Percentiles rank a stretch among this genome's conserved stretches.
Conservation (phyloP, 345 rosid genomes). For the Physaria fendleri region DNA sequence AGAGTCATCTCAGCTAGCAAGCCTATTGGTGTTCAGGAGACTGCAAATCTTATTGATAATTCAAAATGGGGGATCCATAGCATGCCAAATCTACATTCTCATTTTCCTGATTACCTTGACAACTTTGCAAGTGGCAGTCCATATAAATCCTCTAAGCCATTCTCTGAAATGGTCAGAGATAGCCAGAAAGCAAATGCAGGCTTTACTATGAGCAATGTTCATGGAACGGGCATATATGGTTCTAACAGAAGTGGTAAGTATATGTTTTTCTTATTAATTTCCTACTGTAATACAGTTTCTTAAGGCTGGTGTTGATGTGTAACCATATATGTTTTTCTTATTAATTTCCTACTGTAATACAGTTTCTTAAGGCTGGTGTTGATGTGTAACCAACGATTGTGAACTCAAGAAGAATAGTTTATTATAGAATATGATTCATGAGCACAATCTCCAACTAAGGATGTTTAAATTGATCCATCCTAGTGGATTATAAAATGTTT, state of each 20-base stretch:
- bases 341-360: background rate
- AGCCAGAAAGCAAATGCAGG: slow-evolving; percentile 40
- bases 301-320: background rate
- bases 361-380: background rate
- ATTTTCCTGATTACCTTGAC: slow-evolving; percentile 65
- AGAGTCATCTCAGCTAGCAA: slow-evolving; percentile 51
- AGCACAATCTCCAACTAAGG: background rate
- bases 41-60: slow-evolving; percentile 43
- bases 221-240: slow-evolving; percentile 44
- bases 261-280: background rate
- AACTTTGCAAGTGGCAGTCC: slow-evolving; percentile 45
- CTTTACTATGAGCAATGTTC: slow-evolving; percentile 41
- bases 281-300: background rate
- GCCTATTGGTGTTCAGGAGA: slow-evolving; percentile 47
- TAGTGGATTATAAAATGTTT: background rate
- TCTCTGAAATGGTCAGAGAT: slow-evolving; percentile 40
- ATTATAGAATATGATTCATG: background rate
- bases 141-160: slow-evolving; percentile 40
- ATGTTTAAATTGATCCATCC: background rate
- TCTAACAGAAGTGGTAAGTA: slow-evolving; percentile 30
- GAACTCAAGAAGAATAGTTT: background rate
- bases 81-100: slow-evolving; percentile 55
- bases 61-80: slow-evolving; percentile 42
- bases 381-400: background rate
- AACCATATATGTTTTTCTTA: background rate